A percentile compares a stretch with the other conserved stretches of the same genome.
Conservation (phyloP, 2,329 filamentous ascomycete genomes). For the Penicillium sp. region DNA sequence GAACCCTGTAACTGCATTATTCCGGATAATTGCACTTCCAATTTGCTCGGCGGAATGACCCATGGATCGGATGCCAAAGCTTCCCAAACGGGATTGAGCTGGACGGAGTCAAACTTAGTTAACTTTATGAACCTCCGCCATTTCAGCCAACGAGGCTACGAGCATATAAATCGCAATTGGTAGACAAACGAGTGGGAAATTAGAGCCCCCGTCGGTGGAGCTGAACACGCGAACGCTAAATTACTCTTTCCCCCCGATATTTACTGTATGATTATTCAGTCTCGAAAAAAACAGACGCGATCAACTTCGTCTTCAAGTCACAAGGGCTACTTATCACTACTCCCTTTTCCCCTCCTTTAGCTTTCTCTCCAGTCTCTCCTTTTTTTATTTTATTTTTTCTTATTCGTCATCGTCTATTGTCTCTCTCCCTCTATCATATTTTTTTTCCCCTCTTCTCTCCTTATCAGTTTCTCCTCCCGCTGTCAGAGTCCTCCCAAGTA, state of each 20-base stretch:
- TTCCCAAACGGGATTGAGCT: conserved; percentile 12
- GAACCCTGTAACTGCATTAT: neutral
- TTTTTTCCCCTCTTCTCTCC: neutral
- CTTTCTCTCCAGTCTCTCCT: neutral
- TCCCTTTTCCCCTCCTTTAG: conserved; percentile 8
- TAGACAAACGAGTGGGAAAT: conserved; percentile 31
- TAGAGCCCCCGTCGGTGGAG: conserved; percentile 31
- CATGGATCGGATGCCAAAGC: conserved; percentile 14
- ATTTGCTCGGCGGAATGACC: neutral
- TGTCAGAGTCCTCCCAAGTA: conserved; percentile 20
- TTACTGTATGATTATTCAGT: conserved; percentile 3
- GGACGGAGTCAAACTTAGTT: neutral
- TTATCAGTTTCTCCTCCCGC: conserved; percentile 26
- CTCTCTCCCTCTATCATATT: neutral
- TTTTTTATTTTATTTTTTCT: neutral
- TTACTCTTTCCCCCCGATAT: neutral
- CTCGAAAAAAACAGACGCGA: neutral
- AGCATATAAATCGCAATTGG: neutral
- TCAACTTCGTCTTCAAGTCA: conserved; percentile 4
- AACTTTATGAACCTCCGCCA: neutral
- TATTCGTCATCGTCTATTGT: neutral
- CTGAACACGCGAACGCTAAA: conserved; percentile 28
- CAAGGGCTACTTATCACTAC: neutral
- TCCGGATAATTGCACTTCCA: neutral
- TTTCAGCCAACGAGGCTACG: neutral